Conservation (phyloP, 1,139 yeast species). For the Geotrichum histeridarum region DNA sequence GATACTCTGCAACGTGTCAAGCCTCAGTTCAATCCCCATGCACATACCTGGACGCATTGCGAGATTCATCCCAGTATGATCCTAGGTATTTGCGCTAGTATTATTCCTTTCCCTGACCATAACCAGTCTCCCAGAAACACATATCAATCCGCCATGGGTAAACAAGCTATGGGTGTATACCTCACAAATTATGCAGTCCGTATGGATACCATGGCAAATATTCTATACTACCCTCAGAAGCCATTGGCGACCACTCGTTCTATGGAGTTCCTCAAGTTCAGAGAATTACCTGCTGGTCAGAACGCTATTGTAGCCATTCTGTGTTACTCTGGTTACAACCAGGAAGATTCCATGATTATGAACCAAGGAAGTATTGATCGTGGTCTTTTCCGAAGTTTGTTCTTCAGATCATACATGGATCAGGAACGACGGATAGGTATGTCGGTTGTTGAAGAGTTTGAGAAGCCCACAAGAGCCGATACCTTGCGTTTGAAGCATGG, state of each 20-base stretch:
- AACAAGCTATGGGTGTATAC: constrained; percentile 99
- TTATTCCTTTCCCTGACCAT: constrained; percentile 99
- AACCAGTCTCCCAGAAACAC: constrained; percentile 99
- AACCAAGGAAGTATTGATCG: constrained; percentile 96
- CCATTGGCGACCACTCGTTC: constrained; percentile 99
- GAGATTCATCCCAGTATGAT: constrained; percentile 99
- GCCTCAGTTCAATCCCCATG: constrained; percentile 55
- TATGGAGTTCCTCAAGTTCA: constrained; percentile 93
- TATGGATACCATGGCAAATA: constrained; percentile 99
- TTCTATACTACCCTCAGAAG: constrained; percentile 94
- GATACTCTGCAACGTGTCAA: constrained; percentile 89
- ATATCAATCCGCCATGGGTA: constrained; percentile 99
- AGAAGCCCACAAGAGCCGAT: constrained; percentile 90
- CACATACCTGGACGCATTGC: constrained; percentile 95
- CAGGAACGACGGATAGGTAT: constrained; percentile 98
- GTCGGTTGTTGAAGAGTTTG: constrained; percentile 94
- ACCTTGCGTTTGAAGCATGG: constrained; percentile 95
- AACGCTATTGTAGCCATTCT: constrained; percentile 97
- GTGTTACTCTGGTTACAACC: constrained; percentile 97
- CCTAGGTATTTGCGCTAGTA: constrained; percentile 96
- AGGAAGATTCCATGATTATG: constrained; percentile 99
- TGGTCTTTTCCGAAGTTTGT: constrained; percentile 90
- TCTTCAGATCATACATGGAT: constrained; percentile 96
- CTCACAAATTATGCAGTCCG: constrained; percentile 91
- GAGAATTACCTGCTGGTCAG: constrained; percentile 99